phyloP scores from a whole-genome alignment of 1,284 basidiomycete species.

The Testicularia cyperi region DNA sequence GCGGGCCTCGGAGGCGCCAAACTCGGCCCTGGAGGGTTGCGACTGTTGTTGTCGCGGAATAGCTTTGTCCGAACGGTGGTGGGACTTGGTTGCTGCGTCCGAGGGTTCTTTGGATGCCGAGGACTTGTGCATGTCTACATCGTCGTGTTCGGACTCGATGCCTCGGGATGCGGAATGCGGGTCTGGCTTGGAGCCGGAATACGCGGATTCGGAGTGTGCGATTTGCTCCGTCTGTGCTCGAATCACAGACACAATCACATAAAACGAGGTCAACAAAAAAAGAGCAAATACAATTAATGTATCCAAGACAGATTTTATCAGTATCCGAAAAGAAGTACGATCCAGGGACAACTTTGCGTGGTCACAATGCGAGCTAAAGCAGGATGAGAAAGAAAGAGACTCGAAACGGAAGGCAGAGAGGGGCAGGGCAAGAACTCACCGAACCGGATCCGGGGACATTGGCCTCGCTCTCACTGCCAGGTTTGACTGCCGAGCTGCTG shows the following conservation, averaged over 20 bases:
- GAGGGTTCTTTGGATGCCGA: constrained; percentile 8
- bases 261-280: not conserved
- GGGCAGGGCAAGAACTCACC: constrained; percentile 6
- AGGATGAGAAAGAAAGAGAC: not conserved
- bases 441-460: constrained; percentile 23
- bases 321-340: too few relatives aligned
- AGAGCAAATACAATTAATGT: too few relatives aligned
- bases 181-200: constrained; percentile 10
- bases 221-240: constrained; percentile 26
- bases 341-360: too few relatives aligned
- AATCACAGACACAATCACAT: not conserved
- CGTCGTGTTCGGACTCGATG: constrained; percentile 17
- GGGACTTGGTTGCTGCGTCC: constrained; percentile 1
- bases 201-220: constrained; percentile 17
- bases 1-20: constrained; percentile 14
- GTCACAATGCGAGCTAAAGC: too few relatives aligned
- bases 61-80: constrained; percentile 3
- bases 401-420: not conserved
- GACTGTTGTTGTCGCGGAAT: constrained; percentile 10
- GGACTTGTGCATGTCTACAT: constrained; percentile 6
- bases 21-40: constrained; percentile 1
- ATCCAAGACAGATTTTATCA: too few relatives aligned
- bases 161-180: constrained; percentile 3
- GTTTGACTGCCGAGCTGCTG: constrained; percentile 32
- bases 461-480: constrained; percentile 31